Conservation (phyloP, 257 asterid species). For the Solanum virginianum region DNA sequence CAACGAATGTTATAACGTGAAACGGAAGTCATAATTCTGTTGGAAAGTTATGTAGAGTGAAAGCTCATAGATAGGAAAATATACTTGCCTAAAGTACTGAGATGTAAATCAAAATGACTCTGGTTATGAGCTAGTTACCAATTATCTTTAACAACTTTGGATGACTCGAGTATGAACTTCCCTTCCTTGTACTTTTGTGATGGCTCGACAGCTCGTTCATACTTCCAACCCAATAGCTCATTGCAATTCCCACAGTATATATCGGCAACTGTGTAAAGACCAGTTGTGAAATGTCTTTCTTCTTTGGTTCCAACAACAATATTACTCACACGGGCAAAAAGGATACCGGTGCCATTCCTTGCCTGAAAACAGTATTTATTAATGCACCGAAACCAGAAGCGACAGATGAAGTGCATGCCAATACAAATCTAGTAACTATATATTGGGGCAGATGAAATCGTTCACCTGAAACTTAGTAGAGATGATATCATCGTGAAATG, state of each 20-base stretch:
- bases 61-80: not conserved
- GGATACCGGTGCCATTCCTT: slow-evolving; percentile 22
- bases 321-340: slow-evolving; percentile 25
- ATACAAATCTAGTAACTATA: not conserved
- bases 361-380: slow-evolving; percentile 7
- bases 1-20: not conserved
- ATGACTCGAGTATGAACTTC: slow-evolving; percentile 20
- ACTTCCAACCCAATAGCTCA: slow-evolving; percentile 29
- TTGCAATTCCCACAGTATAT: slow-evolving; percentile 19
- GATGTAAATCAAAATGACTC: not conserved
- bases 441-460: not conserved
- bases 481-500: slow-evolving; percentile 36
- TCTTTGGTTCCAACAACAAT: slow-evolving; percentile 19
- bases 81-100: not conserved
- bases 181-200: slow-evolving; percentile 36
- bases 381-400: not conserved
- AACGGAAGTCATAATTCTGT: not conserved
- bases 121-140: not conserved
- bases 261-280: slow-evolving; percentile 28
- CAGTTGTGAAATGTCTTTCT: slow-evolving; percentile 24
- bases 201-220: slow-evolving; percentile 18
- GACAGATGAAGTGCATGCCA: not conserved
- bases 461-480: slow-evolving; percentile 30
- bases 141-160: slow-evolving; percentile 12
- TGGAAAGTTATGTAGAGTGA: not conserved